These are phyloP conservation scores for Rasamsonia emersonii DNA, from an alignment of 2,329 filamentous ascomycete species.

Conservation along the genomic window DNA sequence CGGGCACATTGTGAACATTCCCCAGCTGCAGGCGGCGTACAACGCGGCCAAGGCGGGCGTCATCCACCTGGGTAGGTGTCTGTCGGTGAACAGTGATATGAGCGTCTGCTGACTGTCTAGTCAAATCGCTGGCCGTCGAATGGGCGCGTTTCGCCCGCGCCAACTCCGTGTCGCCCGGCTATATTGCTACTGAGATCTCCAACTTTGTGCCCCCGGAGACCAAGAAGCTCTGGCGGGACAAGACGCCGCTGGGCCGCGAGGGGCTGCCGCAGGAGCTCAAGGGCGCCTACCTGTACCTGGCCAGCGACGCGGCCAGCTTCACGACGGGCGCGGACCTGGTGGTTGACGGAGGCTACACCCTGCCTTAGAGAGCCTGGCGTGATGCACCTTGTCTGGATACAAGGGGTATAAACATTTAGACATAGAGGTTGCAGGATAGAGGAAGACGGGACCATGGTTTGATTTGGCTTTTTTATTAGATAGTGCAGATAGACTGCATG, in stretches of 20 bases:
- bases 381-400: too few species aligned
- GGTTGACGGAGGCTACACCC: conserved; percentile 41
- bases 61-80: conserved; percentile 37
- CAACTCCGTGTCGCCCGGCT: conserved; percentile 66
- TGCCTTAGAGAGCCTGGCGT: too few species aligned
- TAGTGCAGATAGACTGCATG: too few species aligned
- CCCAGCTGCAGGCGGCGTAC: conserved; percentile 65
- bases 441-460: too few species aligned
- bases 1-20: conserved; percentile 68
- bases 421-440: too few species aligned
- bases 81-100: conserved; percentile 40
- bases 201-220: conserved; percentile 56
- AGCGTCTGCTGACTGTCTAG: conserved; percentile 23
- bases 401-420: too few species aligned
- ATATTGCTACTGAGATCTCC: conserved; percentile 66
- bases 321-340: conserved; percentile 42
- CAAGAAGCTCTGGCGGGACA: conserved; percentile 66
- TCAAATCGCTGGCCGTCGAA: conserved; percentile 64
- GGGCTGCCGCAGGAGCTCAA: conserved; percentile 68
- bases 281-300: conserved; percentile 51
- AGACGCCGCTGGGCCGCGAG: conserved; percentile 72
- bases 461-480: too few species aligned
- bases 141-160: conserved; percentile 67
- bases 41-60: conserved; percentile 63
- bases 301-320: conserved; percentile 40